Conservation (phyloP, 495 filamentous ascomycete genomes). For the Aspergillus hancockii region DNA sequence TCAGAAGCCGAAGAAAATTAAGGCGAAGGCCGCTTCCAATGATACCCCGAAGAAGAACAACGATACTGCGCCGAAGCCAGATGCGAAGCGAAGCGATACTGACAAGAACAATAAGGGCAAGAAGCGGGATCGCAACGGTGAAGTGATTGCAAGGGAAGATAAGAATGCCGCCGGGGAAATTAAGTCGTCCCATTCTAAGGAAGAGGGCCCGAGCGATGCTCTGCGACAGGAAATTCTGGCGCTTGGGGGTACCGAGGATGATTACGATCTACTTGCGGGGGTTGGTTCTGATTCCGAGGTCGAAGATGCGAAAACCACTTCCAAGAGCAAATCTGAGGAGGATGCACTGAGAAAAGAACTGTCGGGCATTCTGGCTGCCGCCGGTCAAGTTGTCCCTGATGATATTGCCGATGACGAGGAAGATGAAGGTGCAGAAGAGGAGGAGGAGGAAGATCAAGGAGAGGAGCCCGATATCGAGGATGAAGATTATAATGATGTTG, state of each 20-base stretch:
- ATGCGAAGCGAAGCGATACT: constrained; percentile 32
- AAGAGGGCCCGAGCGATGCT: constrained; percentile 31
- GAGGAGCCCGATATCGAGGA: constrained; percentile 45
- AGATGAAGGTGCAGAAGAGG: constrained; percentile 34
- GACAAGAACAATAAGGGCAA: constrained; percentile 46
- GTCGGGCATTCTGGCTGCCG: constrained; percentile 43
- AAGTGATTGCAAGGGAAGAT: constrained; percentile 44
- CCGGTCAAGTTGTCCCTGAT: constrained; percentile 44
- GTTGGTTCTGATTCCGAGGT: constrained; percentile 63
- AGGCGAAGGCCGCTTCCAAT: constrained; percentile 24
- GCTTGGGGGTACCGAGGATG: constrained; percentile 76
- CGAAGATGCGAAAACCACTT: constrained; percentile 33
- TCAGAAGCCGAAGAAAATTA: constrained; percentile 46
- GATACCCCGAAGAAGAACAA: constrained; percentile 30
- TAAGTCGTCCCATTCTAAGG: constrained; percentile 26
- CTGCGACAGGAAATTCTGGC: constrained; percentile 72
- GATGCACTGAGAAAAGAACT: constrained; percentile 45
- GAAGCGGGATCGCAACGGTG: constrained; percentile 54
- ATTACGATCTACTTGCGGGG: constrained; percentile 64
- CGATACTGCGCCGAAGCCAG: constrained; percentile 28
- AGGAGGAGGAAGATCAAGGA: constrained; percentile 34
- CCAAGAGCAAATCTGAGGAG: constrained; percentile 30
- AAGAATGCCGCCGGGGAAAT: constrained; percentile 28
- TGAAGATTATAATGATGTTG: constrained; percentile 25
- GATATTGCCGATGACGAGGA: constrained; percentile 49